phyloP scores from a whole-genome alignment of 1,139 yeast genomes.

The Meyerozyma sp. region DNA sequence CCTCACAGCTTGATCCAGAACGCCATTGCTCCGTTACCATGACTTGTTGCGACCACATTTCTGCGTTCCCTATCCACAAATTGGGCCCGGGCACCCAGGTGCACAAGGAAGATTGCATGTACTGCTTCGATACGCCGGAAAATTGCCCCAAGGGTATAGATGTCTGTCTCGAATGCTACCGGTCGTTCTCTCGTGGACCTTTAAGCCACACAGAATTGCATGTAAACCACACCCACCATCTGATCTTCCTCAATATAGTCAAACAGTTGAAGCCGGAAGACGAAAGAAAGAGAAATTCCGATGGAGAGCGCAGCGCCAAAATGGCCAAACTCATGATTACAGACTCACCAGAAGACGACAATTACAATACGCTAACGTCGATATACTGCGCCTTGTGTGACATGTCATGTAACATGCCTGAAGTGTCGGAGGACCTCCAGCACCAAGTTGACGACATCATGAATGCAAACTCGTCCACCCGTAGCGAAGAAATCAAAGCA shows the following conservation, averaged over 20 bases:
- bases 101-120: conserved; percentile 81
- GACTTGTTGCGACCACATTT: conserved; percentile 1
- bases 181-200: conserved; percentile 51
- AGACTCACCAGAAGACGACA: conserved; percentile 64
- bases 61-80: conserved; percentile 12
- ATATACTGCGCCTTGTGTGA: conserved; percentile 41
- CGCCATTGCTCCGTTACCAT: neutral
- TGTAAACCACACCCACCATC: conserved; percentile 44
- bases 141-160: conserved; percentile 58
- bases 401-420: conserved; percentile 12
- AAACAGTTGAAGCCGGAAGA: conserved; percentile 39
- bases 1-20: neutral
- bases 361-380: conserved; percentile 45
- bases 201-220: conserved; percentile 55
- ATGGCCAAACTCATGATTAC: conserved; percentile 70
- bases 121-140: conserved; percentile 69
- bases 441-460: conserved; percentile 46
- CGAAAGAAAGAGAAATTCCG: conserved; percentile 18
- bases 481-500: conserved; percentile 70
- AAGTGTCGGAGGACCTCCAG: conserved; percentile 19
- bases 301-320: conserved; percentile 43
- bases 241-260: conserved; percentile 51
- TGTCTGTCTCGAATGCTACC: conserved; percentile 64
- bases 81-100: conserved; percentile 27
- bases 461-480: conserved; percentile 58